These are phyloP conservation scores for Aspergillus calidoustus DNA, from an alignment of 2,329 filamentous ascomycete species.

Conservation along the genomic window DNA sequence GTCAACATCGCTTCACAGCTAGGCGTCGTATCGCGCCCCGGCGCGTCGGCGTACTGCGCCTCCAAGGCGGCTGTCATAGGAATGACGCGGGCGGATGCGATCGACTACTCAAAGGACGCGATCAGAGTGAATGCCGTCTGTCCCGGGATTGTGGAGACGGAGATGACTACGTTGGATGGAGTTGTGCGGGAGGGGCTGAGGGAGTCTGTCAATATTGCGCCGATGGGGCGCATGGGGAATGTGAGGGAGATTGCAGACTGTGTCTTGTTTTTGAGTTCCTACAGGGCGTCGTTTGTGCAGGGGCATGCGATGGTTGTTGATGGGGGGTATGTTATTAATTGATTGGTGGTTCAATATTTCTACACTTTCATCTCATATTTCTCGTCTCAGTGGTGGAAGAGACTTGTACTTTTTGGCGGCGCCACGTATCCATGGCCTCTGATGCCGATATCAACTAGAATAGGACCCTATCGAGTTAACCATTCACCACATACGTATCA, in stretches of 20 bases:
- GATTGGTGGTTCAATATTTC: not conserved
- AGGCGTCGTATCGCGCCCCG: constrained; percentile 54
- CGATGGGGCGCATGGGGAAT: constrained; percentile 57
- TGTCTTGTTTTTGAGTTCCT: constrained; percentile 56
- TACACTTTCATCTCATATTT: not conserved
- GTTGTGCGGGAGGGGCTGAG: constrained; percentile 41
- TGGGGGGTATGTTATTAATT: constrained; percentile 56
- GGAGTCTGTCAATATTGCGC: constrained; percentile 52
- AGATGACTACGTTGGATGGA: constrained; percentile 51
- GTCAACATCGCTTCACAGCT: constrained; percentile 61
- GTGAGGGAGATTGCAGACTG: constrained; percentile 56
- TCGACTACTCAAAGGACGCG: constrained; percentile 55
- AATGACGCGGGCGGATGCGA: constrained; percentile 61
- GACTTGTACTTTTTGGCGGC: not conserved
- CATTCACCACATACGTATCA: not conserved
- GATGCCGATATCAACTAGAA: not conserved
- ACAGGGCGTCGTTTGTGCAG: constrained; percentile 56
- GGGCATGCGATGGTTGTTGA: constrained; percentile 59
- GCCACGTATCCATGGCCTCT: not conserved
- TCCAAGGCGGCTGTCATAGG: constrained; percentile 64
- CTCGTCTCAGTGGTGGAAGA: not conserved
- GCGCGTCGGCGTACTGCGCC: constrained; percentile 57
- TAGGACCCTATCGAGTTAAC: not conserved
- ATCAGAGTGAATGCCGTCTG: constrained; percentile 43
- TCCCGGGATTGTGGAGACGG: constrained; percentile 53